These are phyloP conservation scores for Lodderomyces theae DNA, from an alignment of 1,139 yeast genomes.

Conservation along the genomic window DNA sequence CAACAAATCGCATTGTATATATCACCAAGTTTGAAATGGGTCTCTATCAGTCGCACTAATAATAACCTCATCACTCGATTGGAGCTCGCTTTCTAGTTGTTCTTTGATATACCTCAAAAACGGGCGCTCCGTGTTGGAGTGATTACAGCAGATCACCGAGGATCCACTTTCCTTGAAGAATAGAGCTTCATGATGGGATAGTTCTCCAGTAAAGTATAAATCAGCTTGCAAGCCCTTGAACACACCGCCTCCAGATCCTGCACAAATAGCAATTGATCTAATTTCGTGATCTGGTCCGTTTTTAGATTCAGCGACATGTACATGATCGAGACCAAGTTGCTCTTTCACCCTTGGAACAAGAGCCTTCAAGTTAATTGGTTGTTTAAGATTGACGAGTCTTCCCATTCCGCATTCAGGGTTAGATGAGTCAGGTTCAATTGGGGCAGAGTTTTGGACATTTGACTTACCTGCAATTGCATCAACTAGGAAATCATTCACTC, in stretches of 20 bases:
- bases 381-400: slow-evolving; percentile 53
- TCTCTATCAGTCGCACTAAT: slow-evolving; percentile 56
- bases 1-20: not conserved
- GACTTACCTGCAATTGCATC: slow-evolving; percentile 48
- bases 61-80: slow-evolving; percentile 32
- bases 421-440: slow-evolving; percentile 28
- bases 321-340: slow-evolving; percentile 48
- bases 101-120: slow-evolving; percentile 54
- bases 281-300: slow-evolving; percentile 24
- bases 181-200: slow-evolving; percentile 89
- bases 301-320: slow-evolving; percentile 62
- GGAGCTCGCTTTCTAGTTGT: slow-evolving; percentile 47
- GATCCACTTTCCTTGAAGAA: slow-evolving; percentile 69
- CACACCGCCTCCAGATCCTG: slow-evolving; percentile 87
- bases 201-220: slow-evolving; percentile 83
- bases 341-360: slow-evolving; percentile 56
- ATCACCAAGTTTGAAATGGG: slow-evolving; percentile 47
- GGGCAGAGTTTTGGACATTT: slow-evolving; percentile 21
- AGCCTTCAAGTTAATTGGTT: slow-evolving; percentile 41
- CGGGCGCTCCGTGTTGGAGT: slow-evolving; percentile 90
- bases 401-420: slow-evolving; percentile 77
- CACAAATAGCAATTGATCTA: slow-evolving; percentile 77
- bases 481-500: slow-evolving; percentile 90
- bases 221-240: slow-evolving; percentile 69
- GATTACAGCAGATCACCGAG: slow-evolving; percentile 76